phyloP scores from a whole-genome alignment of 169 alveolate species.

The Plasmodium gonderi region DNA sequence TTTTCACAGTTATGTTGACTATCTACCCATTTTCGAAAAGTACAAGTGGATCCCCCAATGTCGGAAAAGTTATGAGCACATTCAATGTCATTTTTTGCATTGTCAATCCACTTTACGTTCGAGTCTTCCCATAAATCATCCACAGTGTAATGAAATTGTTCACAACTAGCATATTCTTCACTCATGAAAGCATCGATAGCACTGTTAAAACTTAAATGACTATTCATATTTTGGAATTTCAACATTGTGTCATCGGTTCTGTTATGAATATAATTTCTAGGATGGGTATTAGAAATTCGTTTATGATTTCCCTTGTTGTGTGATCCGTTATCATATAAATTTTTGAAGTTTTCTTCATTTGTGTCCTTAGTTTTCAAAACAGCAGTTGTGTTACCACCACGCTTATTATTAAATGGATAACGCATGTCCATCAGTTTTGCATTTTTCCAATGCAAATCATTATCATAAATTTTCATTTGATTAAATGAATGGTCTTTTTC shows the following conservation, averaged over 20 bases:
- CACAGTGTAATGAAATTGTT: neutral
- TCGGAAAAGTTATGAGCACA: neutral
- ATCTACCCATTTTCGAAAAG: neutral
- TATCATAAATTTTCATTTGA: neutral
- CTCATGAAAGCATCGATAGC: slow-evolving; percentile 18
- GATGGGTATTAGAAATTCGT: neutral
- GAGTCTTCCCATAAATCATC: slow-evolving; percentile 16
- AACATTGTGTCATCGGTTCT: neutral
- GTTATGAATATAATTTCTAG: neutral
- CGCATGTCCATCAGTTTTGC: neutral
- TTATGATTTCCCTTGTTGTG: neutral
- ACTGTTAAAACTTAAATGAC: slow-evolving; percentile 4
- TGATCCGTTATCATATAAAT: neutral
- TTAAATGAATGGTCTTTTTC: slow-evolving; percentile 1
- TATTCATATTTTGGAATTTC: slow-evolving; percentile 2
- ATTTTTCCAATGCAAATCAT: neutral
- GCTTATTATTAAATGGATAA: neutral
- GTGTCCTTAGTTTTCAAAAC: neutral
- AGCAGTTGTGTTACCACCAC: neutral
- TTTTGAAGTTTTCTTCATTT: neutral
- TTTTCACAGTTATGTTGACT: neutral
- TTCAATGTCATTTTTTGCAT: neutral
- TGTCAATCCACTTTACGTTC: neutral
- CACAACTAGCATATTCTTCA: slow-evolving; percentile 19
- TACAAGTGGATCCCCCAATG: neutral